A percentile compares a stretch with the other conserved stretches of the same genome.
Conservation (phyloP, 176 grass and related monocot genomes). For the Tuctoria greenei region DNA sequence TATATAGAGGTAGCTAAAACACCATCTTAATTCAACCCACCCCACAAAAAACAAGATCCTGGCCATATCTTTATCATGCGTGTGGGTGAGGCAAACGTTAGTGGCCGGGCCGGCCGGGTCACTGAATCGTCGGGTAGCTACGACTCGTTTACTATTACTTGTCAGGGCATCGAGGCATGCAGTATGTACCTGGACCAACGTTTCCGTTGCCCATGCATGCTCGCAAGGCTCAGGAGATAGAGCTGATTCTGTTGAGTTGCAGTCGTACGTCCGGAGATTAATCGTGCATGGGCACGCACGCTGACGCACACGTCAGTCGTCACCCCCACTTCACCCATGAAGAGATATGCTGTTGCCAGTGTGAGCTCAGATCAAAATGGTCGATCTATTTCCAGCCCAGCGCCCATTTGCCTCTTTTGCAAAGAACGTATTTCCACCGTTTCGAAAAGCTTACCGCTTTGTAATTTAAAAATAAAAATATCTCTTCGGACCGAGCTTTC, state of each 20-base stretch:
- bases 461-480: too few species aligned
- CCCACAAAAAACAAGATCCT: neutral
- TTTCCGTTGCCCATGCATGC: neutral
- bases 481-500: too few species aligned
- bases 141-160: too few species aligned
- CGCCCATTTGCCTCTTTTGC: neutral
- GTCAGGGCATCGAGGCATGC: neutral
- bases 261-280: neutral
- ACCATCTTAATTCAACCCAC: neutral
- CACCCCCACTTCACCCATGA: neutral
- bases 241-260: neutral
- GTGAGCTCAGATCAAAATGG: neutral
- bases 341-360: neutral
- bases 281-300: neutral
- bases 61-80: neutral
- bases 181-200: neutral
- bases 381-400: neutral
- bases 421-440: neutral
- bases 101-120: neutral
- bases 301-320: neutral
- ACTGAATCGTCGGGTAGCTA: neutral
- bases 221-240: neutral
- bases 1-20: neutral
- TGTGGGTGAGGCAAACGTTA: neutral
- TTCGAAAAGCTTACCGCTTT: too few species aligned